These are phyloP conservation scores for Cucumis sativus DNA, from an alignment of 306 rosid genomes.

Conservation along the genomic window Cucumber_9930_V3 NC_026660.2:1336001-1336500, in stretches of 20 bases:
- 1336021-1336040: slow-evolving; percentile 69
- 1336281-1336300: not conserved
- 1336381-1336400: too few species aligned
- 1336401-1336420: too few species aligned
- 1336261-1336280: not conserved
- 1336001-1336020: slow-evolving; percentile 75
- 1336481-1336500: too few species aligned
- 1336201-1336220: not conserved
- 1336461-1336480: too few species aligned
- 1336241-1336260: not conserved
- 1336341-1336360: slow-evolving; percentile 23
- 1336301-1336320: slow-evolving; percentile 9
- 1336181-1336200: not conserved
- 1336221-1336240: not conserved
- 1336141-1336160: not conserved
- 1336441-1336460: too few species aligned
- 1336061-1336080: slow-evolving; percentile 28
- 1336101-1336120: not conserved
- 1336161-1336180: not conserved
- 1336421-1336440: too few species aligned
- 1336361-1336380: too few species aligned
- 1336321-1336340: slow-evolving; percentile 32
- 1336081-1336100: slow-evolving; percentile 1
- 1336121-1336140: not conserved
- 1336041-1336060: slow-evolving; percentile 68